Evolutionary conservation across 352 stramenopile species (phyloP).

Genomic region (Pythium coloratum): DNA sequence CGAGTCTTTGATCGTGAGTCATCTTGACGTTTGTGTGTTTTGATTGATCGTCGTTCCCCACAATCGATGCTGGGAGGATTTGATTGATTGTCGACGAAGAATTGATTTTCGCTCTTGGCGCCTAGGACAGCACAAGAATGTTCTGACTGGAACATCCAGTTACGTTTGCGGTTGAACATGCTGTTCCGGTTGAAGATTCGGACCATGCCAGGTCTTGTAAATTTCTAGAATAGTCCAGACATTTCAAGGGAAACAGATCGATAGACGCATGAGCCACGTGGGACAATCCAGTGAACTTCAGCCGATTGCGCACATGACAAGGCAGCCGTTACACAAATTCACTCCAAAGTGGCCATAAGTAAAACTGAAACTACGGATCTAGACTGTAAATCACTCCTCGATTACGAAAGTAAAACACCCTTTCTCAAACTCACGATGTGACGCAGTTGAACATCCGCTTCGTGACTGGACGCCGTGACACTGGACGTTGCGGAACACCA

Average conservation of each 20-base stretch:
- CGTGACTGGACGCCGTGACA: conserved; percentile 13
- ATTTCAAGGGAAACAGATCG: background rate
- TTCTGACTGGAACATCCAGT: background rate
- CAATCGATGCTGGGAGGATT: background rate
- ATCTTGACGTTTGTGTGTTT: background rate
- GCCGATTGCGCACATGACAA: conserved; percentile 15
- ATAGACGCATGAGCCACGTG: background rate
- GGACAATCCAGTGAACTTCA: conserved; percentile 2
- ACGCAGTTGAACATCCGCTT: conserved; percentile 4
- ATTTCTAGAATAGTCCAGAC: background rate
- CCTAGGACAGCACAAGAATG: background rate
- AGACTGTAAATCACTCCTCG: background rate
- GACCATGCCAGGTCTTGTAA: background rate
- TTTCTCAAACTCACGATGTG: conserved; percentile 7
- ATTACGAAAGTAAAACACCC: background rate
- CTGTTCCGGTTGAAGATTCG: conserved; percentile 21
- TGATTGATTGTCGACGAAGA: background rate
- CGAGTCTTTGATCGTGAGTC: background rate
- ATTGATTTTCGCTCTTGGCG: background rate
- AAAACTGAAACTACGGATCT: conserved; percentile 4
- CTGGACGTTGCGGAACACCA: conserved; percentile 4
- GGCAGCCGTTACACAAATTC: background rate
- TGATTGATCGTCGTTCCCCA: background rate
- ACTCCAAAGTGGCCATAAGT: background rate
- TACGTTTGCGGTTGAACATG: background rate